phyloP scores from a whole-genome alignment of 805 yeast species.

The Candida incommunis region DNA sequence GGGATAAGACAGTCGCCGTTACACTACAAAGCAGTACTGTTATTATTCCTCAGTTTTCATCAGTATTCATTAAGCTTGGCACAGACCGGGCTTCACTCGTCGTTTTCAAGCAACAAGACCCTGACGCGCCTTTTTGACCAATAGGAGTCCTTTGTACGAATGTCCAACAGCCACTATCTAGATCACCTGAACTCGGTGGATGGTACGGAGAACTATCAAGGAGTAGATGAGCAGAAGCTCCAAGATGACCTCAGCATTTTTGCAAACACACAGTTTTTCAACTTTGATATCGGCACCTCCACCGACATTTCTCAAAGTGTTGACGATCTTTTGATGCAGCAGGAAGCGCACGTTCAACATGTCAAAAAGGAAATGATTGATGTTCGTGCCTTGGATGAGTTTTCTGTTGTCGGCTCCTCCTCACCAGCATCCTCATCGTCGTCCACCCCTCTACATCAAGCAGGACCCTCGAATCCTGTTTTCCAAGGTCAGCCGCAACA shows the following conservation, averaged over 20 bases:
- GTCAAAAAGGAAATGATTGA: conserved; percentile 12
- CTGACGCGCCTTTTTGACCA: no score
- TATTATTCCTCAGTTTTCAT: no score
- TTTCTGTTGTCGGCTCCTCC: not conserved
- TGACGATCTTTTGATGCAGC: conserved; percentile 26
- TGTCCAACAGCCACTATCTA: not conserved
- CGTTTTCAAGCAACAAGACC: no score
- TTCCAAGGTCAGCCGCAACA: not conserved
- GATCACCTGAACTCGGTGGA: conserved; percentile 8
- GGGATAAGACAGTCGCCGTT: no score
- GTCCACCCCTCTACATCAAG: not conserved
- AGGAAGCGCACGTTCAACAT: conserved; percentile 23
- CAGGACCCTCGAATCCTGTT: not conserved
- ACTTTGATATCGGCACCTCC: conserved; percentile 29
- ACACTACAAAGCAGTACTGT: no score
- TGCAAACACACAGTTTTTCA: conserved; percentile 30
- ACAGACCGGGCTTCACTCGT: no score
- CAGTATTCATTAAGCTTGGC: no score
- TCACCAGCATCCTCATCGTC: not conserved
- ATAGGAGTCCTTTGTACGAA: no score
- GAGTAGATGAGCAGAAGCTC: conserved; percentile 8
- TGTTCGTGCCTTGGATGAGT: not conserved
- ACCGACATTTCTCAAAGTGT: conserved; percentile 28
- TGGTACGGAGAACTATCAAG: conserved; percentile 4
- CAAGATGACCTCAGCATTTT: conserved; percentile 28